Evolutionary conservation across 2,329 filamentous ascomycete genomes (phyloP), one percentile per base, ranked within the genome.

Genomic region (Diaporthe amygdali): DNA sequence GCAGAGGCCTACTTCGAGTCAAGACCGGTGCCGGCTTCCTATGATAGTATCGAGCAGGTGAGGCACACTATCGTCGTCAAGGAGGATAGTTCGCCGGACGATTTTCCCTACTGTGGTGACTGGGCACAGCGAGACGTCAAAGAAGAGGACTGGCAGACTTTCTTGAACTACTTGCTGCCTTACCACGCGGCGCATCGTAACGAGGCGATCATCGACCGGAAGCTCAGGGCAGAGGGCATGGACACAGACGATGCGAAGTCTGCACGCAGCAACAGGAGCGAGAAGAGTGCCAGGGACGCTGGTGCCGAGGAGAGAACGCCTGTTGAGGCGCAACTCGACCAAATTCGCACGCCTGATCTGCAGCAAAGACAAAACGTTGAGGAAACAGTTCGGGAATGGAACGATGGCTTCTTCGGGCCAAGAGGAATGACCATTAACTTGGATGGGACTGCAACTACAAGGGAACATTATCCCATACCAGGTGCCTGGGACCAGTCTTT

Each of bases 71-170:
- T 87, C 70, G 72, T 75, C 5, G 75, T 88, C 10, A 74, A 74
- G 3, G 74, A 78, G 3, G 71, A 77, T 39, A 82, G 82, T n/a
- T 75, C 78, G 3, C 83, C 85, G 0, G 79, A 82, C 7, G 81
- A 86, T 66, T 79, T 89, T 12, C 84, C 86, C 0, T 87, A 83
- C 67, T 81, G 79, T 1, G 66, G 74, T 12, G 79, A 79, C 39
- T 82, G 82, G 76, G 79, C 77, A 7, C 74, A 74, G 6, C 84
- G 83, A 47, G 87, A 88, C 66, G 81, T 89, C 15, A 83, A 80
- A 1, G 74, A 79, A 17, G 84, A 87, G 74, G 89, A 91, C 76
- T 91, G 89, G 89, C 82, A 84, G 44, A 90, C 88, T 0, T 91
- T 91, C 77, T 74, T 88, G 55, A 90, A 90, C 74, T 86, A 86